Evolutionary conservation across 2,329 filamentous ascomycete genomes (phyloP), one percentile per base, ranked within the genome.

Genomic region (Hypoxylon sp.): DNA sequence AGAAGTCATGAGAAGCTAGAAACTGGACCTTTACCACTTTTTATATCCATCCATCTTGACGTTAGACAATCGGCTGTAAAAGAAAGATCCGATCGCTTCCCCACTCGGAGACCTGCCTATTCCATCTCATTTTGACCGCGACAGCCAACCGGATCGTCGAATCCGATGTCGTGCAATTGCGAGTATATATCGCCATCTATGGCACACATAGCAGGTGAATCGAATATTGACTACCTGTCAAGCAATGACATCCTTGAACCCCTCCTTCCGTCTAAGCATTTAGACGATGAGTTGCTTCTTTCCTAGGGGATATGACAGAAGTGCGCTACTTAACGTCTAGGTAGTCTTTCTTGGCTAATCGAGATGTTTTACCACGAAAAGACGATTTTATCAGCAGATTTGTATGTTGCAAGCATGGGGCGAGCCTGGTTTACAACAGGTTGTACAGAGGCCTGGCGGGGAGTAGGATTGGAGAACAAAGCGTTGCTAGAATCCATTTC

Each of bases 151-250:
- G 64, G 64, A 67, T 60, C 30, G 49, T 16, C 24, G 16, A 60
- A 16, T 57, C 42, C 4, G 33, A 69, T 69, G 64, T 67, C 67
- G 67, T 64, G 64, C 67, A 61, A 56, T 57, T 30, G 22, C n/a
- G 56, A 50, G 33, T 53, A 40, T 53, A 69, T 64, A 64, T 69
- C 67, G 67, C 51, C 67, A 69, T 69, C 40, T 57, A 64, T 65
- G 57, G 50, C 57, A 57, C 28, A 61, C 9, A 54, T 48, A 1
- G 45, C 24, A 18, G 60, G 52, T 51, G 28, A n/a, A 53, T 55
- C 44, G 50, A 53, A n/a, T 53, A 42, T 28, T n/a, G 4, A 46
- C 2, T 30, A 8, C 26, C 8, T 6, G n/a, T n/a, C n/a, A n/a
- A n/a, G n/a, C n/a, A n/a, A n/a, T n/a, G n/a, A n/a, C n/a, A n/a